phyloP scores from a whole-genome alignment of 2,329 filamentous ascomycete genomes.

The Daldinia sp. region DNA sequence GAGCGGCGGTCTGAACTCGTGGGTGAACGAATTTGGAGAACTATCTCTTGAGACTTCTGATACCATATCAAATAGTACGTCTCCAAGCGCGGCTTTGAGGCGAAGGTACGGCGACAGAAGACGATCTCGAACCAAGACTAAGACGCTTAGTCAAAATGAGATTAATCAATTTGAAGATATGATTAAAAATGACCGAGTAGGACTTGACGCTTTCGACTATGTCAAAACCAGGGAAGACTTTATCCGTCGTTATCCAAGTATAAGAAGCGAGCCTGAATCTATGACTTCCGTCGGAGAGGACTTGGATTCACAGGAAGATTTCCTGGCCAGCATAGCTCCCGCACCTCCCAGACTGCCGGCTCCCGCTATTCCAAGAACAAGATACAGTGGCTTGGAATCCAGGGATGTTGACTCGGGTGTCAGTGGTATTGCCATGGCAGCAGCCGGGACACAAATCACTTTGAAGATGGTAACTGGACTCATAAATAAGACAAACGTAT shows the following conservation, averaged over 20 bases:
- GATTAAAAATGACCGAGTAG: conserved; percentile 72
- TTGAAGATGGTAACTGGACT: background rate
- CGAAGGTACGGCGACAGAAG: conserved; percentile 48
- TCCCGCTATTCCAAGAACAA: conserved; percentile 75
- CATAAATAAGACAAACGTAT: conserved; percentile 67
- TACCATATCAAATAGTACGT: conserved; percentile 33
- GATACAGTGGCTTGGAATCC: conserved; percentile 79
- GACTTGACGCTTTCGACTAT: conserved; percentile 60
- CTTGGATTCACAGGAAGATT: conserved; percentile 52
- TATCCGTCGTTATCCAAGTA: conserved; percentile 81
- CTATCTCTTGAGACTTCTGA: conserved; percentile 67
- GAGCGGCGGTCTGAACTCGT: conserved; percentile 85
- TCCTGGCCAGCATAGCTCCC: conserved; percentile 62
- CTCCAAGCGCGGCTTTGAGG: conserved; percentile 28
- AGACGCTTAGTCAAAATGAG: conserved; percentile 83
- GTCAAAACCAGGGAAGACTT: conserved; percentile 86
- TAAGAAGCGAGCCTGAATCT: conserved; percentile 70
- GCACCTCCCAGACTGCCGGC: conserved; percentile 74
- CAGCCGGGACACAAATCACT: conserved; percentile 41
- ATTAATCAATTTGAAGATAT: conserved; percentile 83
- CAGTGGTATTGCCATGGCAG: conserved; percentile 58
- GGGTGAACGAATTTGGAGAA: conserved; percentile 83
- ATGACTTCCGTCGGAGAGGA: conserved; percentile 60
- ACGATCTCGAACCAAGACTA: conserved; percentile 63
- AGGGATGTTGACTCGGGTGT: conserved; percentile 51